Evolutionary conservation across 768 basidiomycete genomes (phyloP), one percentile per base, ranked within the genome.

Genomic region (Boletus edulis): DNA sequence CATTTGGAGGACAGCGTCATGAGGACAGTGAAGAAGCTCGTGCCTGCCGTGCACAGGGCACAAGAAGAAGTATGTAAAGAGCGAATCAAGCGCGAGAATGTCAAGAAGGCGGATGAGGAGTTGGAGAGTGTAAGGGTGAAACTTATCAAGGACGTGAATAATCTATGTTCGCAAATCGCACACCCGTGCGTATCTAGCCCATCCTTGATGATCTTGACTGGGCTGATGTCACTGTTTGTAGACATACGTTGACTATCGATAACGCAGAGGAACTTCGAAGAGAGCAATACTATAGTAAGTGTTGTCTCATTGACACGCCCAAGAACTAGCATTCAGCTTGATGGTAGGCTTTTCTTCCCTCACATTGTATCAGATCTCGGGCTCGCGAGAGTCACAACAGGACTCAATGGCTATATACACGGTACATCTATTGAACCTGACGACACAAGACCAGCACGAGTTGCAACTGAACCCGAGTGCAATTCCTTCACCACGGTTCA

Each of bases 401-500:
- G 61, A 61, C 6, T 57, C 68, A 15, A 46, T 50, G 54, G 44
- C 27, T 0, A 41, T 58, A 3, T 61, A 62, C 29, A 70, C 70
- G 1, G 55, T 68, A 1, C 62, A 68, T 45, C 2, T 60, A 7
- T 66, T 70, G 66, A 58, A 67, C 38, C 27, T 72, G 38, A 72
- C 66, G 9, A 45, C 57, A 4, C 55, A 72, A 51, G 70, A 70
- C 56, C 57, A 59, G 38, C 66, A 72, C 4, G 58, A 61, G 20
- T 27, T 70, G 11, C 69, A 72, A 37, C 5, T 70, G 3, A 58
- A 70, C 35, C 56, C 62, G 3, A 56, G n/a, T 4, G n/a, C 49
- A 3, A 59, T 63, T 14, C 69, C 70, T 18, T 58, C 64, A 0
- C 69, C 69, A 0, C 61, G 49, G 13, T 67, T 70, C 3, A 57